Conservation (phyloP, 495 filamentous ascomycete genomes). For the Thermochaetoides thermophila region DNA sequence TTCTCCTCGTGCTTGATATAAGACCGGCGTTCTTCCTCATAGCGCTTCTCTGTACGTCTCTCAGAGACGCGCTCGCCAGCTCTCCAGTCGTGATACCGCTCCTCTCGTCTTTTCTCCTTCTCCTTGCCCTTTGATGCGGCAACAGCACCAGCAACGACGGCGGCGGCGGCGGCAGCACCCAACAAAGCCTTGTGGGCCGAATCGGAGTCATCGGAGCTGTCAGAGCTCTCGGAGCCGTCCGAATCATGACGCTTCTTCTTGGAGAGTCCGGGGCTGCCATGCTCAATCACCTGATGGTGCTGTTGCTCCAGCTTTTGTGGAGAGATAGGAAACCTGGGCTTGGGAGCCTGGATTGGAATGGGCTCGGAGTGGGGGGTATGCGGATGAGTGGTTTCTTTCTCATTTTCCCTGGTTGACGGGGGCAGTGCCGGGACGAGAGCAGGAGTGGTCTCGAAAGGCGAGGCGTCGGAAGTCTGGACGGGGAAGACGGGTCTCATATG, state of each 20-base stretch:
- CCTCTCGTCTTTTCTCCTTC: slow-evolving; percentile 11
- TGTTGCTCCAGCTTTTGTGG: slow-evolving; percentile 19
- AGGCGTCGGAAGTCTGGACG: slow-evolving; percentile 45
- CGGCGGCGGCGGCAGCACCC: slow-evolving; percentile 26
- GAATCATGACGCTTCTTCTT: slow-evolving; percentile 1
- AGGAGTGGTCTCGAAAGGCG: slow-evolving; percentile 43
- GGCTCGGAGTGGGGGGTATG: slow-evolving; percentile 19
- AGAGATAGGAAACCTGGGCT: slow-evolving; percentile 27
- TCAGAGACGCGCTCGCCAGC: slow-evolving; percentile 4
- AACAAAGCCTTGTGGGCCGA: too few relatives aligned
- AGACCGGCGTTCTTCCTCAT: slow-evolving; percentile 8
- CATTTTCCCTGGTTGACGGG: slow-evolving; percentile 5
- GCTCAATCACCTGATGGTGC: background rate
- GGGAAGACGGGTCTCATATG: slow-evolving; percentile 32
- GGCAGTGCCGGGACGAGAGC: too few relatives aligned
- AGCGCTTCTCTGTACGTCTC: slow-evolving; percentile 11
- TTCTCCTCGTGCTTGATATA: slow-evolving; percentile 4
- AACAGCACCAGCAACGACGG: slow-evolving; percentile 23
- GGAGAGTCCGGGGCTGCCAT: slow-evolving; percentile 1
- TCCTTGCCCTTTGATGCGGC: slow-evolving; percentile 2
- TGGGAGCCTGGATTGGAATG: slow-evolving; percentile 32
- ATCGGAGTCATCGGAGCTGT: too few relatives aligned
- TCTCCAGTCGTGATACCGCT: too few relatives aligned
- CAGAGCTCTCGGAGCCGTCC: too few relatives aligned
- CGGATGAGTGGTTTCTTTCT: background rate